These are phyloP conservation scores for Taphrina populina DNA, from an alignment of 1,139 yeast species.

Conservation along the genomic window DNA sequence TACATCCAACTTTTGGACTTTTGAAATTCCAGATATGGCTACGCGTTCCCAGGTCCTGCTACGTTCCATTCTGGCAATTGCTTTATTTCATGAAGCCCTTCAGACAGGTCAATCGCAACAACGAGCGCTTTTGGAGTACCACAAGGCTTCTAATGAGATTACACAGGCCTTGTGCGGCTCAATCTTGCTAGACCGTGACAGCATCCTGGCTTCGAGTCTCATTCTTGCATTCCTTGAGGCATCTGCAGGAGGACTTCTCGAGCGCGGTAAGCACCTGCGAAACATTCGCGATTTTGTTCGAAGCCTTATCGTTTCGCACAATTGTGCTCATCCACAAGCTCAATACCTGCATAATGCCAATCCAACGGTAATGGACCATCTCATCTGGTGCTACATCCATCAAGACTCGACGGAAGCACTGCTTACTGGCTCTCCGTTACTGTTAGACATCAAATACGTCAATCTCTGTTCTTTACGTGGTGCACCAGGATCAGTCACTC, in stretches of 20 bases:
- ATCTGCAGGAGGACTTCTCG: conserved; percentile 36
- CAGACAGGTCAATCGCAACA: conserved; percentile 30
- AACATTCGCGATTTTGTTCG: conserved; percentile 35
- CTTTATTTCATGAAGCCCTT: conserved; percentile 35
- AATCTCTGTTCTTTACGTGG: conserved; percentile 18
- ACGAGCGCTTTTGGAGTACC: conserved; percentile 36
- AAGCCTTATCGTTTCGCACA: conserved; percentile 3
- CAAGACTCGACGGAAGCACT: conserved; percentile 22
- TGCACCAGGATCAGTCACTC: conserved; percentile 16
- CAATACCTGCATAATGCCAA: background rate
- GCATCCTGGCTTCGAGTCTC: conserved; percentile 36
- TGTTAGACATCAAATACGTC: conserved; percentile 15
- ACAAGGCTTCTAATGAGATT: conserved; percentile 36
- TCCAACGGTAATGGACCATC: conserved; percentile 22
- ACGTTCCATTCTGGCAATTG: conserved; percentile 37
- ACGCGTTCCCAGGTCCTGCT: conserved; percentile 35
- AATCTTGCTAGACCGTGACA: conserved; percentile 26
- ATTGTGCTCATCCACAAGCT: background rate
- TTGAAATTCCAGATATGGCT: conserved; percentile 37
- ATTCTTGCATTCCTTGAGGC: conserved; percentile 37
- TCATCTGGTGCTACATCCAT: conserved; percentile 32
- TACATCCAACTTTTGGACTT: conserved; percentile 36
- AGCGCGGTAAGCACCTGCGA: conserved; percentile 37
- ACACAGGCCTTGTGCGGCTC: conserved; percentile 21
- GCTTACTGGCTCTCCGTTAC: conserved; percentile 20